Conservation (phyloP, 352 stramenopile species). For the Phytophthora syringae region DNA sequence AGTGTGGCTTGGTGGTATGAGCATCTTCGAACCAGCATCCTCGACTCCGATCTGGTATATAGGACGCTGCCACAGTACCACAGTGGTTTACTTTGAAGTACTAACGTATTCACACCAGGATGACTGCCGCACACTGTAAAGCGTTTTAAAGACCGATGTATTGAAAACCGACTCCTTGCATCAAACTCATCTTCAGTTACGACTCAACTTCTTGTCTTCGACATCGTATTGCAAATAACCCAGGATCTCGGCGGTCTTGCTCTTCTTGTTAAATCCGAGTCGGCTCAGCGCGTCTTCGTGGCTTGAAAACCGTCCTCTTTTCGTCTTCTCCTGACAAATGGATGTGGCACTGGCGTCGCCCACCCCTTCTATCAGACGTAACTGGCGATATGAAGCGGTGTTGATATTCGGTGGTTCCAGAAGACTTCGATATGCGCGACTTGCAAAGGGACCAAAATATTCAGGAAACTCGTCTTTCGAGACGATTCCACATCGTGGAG, state of each 20-base stretch:
- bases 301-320: not conserved
- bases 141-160: no score
- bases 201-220: no score
- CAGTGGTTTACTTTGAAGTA: constrained; percentile 27
- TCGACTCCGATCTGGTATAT: no score
- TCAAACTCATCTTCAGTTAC: no score
- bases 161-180: no score
- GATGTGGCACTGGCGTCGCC: not conserved
- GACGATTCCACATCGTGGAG: constrained; percentile 2
- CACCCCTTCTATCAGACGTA: constrained; percentile 1
- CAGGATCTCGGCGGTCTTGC: not conserved
- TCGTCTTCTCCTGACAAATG: constrained; percentile 2
- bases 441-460: constrained; percentile 6
- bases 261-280: not conserved
- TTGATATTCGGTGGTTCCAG: constrained; percentile 12
- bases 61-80: no score
- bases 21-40: no score
- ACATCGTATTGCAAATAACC: not conserved
- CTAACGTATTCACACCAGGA: no score
- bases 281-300: constrained; percentile 1
- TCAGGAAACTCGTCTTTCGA: constrained; percentile 2
- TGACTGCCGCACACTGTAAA: no score
- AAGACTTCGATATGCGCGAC: no score
- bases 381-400: not conserved
- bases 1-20: no score